These are phyloP conservation scores for Saprolegnia diclina DNA, from an alignment of 352 stramenopile genomes.

Conservation along the genomic window DNA sequence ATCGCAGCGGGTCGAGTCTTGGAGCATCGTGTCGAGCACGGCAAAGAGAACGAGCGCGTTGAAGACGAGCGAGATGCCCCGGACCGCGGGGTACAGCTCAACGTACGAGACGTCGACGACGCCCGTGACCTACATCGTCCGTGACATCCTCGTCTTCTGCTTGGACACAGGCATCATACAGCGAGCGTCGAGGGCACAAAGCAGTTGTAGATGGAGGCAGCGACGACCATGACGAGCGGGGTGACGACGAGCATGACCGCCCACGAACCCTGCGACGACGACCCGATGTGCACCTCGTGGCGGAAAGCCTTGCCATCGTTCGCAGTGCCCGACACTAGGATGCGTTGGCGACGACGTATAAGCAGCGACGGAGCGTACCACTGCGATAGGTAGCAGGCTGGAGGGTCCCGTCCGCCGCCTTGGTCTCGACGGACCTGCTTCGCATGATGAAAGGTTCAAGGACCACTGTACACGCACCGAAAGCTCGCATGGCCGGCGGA, in stretches of 20 bases:
- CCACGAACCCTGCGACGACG: conserved; percentile 24
- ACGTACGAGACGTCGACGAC: conserved; percentile 5
- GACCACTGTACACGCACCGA: background rate
- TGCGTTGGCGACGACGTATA: background rate
- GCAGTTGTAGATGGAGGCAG: conserved; percentile 13
- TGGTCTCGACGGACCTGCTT: background rate
- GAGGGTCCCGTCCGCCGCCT: background rate
- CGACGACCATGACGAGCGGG: conserved; percentile 5
- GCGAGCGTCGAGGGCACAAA: conserved; percentile 2
- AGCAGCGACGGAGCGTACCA: background rate
- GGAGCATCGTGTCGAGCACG: conserved; percentile 19
- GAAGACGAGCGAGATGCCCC: background rate
- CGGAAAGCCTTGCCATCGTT: conserved; percentile 16
- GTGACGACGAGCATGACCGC: conserved; percentile 2
- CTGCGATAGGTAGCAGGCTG: background rate
- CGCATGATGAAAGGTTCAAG: background rate
- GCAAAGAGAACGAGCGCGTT: conserved; percentile 16
- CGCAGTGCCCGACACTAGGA: conserved; percentile 13
- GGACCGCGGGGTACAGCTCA: conserved; percentile 6
- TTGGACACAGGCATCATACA: background rate
- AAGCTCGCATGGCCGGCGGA: conserved; percentile 21
- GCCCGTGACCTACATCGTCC: conserved; percentile 1
- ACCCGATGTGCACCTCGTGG: conserved; percentile 16
- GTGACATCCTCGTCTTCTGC: no score
- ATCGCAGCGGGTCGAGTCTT: conserved; percentile 23